Conservation (phyloP, 345 rosid species). For the Arabis alpina region DNA sequence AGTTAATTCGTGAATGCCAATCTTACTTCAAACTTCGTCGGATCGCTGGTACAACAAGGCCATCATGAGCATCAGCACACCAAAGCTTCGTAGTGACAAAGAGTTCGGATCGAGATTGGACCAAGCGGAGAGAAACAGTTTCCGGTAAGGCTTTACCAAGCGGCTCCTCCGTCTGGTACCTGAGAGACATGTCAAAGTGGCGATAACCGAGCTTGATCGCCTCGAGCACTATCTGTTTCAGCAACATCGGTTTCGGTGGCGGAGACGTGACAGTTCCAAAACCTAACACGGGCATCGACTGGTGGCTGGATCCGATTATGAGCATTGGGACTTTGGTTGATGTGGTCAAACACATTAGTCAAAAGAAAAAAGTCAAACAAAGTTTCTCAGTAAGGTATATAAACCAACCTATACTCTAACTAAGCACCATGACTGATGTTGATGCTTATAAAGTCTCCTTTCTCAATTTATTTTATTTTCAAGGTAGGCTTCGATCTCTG, state of each 20-base stretch:
- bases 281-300: conserved; percentile 51
- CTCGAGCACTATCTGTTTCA: conserved; percentile 41
- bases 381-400: no score
- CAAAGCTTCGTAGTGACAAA: conserved; percentile 73
- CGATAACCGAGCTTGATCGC: conserved; percentile 63
- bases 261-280: conserved; percentile 49
- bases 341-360: conserved; percentile 18
- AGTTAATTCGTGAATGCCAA: no score
- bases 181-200: conserved; percentile 71
- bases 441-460: no score
- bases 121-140: conserved; percentile 48
- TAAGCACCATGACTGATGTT: no score
- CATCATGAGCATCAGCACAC: conserved; percentile 54
- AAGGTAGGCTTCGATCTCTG: no score
- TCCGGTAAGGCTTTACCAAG: conserved; percentile 61
- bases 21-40: conserved; percentile 44
- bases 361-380: neutral
- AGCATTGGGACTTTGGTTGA: conserved; percentile 18
- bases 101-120: conserved; percentile 53
- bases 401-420: no score
- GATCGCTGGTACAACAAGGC: conserved; percentile 58
- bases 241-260: conserved; percentile 27
- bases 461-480: no score
- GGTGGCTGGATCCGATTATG: conserved; percentile 27
- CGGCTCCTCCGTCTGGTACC: conserved; percentile 56